These are phyloP conservation scores for Aspergillus olivimuriae DNA, from an alignment of 495 filamentous ascomycete genomes.

Conservation along the genomic window DNA sequence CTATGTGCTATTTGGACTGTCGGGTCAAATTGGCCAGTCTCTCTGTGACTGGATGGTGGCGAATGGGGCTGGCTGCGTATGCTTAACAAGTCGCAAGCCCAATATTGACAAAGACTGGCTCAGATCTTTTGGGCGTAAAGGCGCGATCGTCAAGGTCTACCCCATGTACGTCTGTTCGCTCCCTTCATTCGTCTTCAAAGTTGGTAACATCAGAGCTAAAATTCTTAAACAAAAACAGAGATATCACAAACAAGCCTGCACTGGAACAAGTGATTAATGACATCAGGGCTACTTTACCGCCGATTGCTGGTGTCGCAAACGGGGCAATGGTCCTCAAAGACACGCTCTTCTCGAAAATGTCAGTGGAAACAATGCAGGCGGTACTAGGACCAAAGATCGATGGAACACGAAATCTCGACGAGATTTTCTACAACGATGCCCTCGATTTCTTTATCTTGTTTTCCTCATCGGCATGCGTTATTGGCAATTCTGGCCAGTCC, in stretches of 20 bases:
- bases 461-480: slow-evolving; percentile 45
- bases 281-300: slow-evolving; percentile 2
- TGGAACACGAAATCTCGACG: slow-evolving; percentile 19
- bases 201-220: no score
- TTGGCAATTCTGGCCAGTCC: slow-evolving; percentile 51
- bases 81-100: slow-evolving; percentile 44
- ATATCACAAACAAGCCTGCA: slow-evolving; percentile 1
- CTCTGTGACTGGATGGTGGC: slow-evolving; percentile 17
- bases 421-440: slow-evolving; percentile 16
- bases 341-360: slow-evolving; percentile 10
- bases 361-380: not conserved
- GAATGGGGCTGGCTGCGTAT: slow-evolving; percentile 12
- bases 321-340: slow-evolving; percentile 22
- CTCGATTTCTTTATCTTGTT: slow-evolving; percentile 60
- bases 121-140: slow-evolving; percentile 5
- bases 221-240: no score
- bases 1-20: slow-evolving; percentile 19
- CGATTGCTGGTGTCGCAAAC: slow-evolving; percentile 12
- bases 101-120: slow-evolving; percentile 14
- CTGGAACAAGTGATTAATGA: not conserved
- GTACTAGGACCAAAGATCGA: slow-evolving; percentile 19
- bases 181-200: slow-evolving; percentile 1
- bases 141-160: slow-evolving; percentile 2
- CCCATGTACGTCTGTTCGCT: not conserved
- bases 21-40: slow-evolving; percentile 22